Evolutionary conservation across 1,139 yeast genomes (phyloP), one percentile per base, ranked within the genome.

Genomic region (Blastobotrys ciferrii): DNA sequence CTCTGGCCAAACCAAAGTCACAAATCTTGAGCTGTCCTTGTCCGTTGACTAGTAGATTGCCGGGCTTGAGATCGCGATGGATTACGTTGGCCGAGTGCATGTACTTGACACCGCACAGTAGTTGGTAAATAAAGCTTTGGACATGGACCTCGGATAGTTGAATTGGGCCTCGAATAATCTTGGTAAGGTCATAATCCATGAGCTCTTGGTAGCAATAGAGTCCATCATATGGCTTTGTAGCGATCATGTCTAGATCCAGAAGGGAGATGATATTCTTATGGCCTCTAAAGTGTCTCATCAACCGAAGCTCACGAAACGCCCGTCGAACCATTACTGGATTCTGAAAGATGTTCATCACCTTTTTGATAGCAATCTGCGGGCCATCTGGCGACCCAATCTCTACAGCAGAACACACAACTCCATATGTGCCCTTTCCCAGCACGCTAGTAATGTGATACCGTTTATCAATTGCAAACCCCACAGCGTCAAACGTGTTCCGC

Each of bases 1-100:
- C 91, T 60, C 97, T 72, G 0, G 97, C 96, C 45, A 89, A 71
- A 0, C 96, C 96, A 71, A 87, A 87, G 66, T 87, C 96, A 63
- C 96, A 86, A 12, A 87, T 85, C 63, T 87, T 87, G 42, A 87
- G 66, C 11, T 69, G 72, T 0, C 96, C 96, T 48, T 79, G 80
- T 1, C 78, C 65, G 4, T 87, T 80, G n/a, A 87, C 86, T 47
- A 87, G 71, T 14, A 87, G 80, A 62, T 87, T 87, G 0, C 94
- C 91, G 0, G 96, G 96, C 63, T 87, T 87, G 55, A 87, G 73
- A 63, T 87, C 96, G 45, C 96, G 73, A 64, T 87, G 96, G 43
- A 87, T 82, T 2, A 87, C 92, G 55, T 61, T 58, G 1, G 63
- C 95, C 9, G 92, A 80, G 64, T 87, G 96, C 49, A 87, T 84